These are phyloP conservation scores for Diaporthe amygdali DNA, from an alignment of 2,329 filamentous ascomycete genomes.

Conservation along the genomic window DNA sequence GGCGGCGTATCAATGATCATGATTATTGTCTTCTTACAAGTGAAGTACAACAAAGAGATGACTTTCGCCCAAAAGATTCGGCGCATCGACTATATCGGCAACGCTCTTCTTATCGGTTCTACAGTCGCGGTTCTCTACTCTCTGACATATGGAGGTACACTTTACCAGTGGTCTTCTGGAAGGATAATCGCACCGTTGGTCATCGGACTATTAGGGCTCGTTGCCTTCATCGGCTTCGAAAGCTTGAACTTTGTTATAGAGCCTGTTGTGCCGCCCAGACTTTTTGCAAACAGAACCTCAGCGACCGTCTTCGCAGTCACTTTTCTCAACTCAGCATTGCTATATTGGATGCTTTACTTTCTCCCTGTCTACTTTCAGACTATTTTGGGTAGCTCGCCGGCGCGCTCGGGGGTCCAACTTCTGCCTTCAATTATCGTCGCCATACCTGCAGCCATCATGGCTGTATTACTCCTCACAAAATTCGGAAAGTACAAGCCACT, in stretches of 20 bases:
- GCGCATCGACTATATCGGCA: slow-evolving; percentile 37
- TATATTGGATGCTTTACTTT: slow-evolving; percentile 24
- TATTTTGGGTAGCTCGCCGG: slow-evolving; percentile 30
- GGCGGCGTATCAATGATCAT: slow-evolving; percentile 34
- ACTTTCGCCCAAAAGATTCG: slow-evolving; percentile 30
- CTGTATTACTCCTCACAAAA: slow-evolving; percentile 35
- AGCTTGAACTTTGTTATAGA: not conserved
- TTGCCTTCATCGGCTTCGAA: not conserved
- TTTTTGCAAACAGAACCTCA: slow-evolving; percentile 5
- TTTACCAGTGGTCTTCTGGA: slow-evolving; percentile 44
- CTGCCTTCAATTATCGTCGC: slow-evolving; percentile 36
- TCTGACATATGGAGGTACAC: slow-evolving; percentile 45
- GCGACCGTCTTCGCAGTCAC: not conserved
- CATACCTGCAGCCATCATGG: slow-evolving; percentile 33
- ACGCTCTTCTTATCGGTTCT: slow-evolving; percentile 33
- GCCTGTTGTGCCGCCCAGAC: slow-evolving; percentile 24
- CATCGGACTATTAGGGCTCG: slow-evolving; percentile 34
- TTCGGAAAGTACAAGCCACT: slow-evolving; percentile 39
- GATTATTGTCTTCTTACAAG: slow-evolving; percentile 41
- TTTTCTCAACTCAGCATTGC: not conserved
- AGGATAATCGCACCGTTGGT: slow-evolving; percentile 43
- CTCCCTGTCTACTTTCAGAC: not conserved
- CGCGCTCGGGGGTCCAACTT: slow-evolving; percentile 38
- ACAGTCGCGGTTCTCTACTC: slow-evolving; percentile 42
- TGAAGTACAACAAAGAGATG: slow-evolving; percentile 32